These are phyloP conservation scores for Penicillium canariense DNA, from an alignment of 495 filamentous ascomycete genomes.

Conservation along the genomic window DNA sequence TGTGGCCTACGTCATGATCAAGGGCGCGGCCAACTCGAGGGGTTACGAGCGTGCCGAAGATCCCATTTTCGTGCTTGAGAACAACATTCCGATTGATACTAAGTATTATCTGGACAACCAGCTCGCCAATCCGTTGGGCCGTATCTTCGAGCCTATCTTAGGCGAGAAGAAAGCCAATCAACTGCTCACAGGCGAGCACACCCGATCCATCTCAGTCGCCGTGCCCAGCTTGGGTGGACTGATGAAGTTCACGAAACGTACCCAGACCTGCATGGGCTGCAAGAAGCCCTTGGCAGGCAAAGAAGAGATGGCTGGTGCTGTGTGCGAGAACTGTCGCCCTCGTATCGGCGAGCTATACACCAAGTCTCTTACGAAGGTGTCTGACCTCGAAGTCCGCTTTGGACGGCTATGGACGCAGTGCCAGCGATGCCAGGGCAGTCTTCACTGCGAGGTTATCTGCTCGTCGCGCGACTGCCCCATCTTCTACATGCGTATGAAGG, in stretches of 20 bases:
- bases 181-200: conserved; percentile 86
- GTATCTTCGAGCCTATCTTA: conserved; percentile 97
- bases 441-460: conserved; percentile 98
- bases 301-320: conserved; percentile 78
- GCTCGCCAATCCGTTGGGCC: conserved; percentile 84
- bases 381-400: conserved; percentile 90
- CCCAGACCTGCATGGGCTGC: conserved; percentile 97
- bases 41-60: conserved; percentile 97
- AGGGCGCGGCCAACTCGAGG: conserved; percentile 80
- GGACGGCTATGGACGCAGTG: conserved; percentile 97
- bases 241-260: conserved; percentile 98
- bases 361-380: conserved; percentile 80
- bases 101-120: conserved; percentile 99
- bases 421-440: conserved; percentile 93
- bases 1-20: conserved; percentile 97
- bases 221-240: conserved; percentile 86
- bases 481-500: conserved; percentile 99
- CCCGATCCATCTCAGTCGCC: conserved; percentile 83
- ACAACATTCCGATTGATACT: conserved; percentile 97
- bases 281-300: conserved; percentile 87
- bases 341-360: conserved; percentile 91
- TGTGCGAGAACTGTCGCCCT: conserved; percentile 80
- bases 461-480: conserved; percentile 95
- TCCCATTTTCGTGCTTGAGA: conserved; percentile 92
- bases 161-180: conserved; percentile 85